Percentiles rank a stretch among this genome's conserved stretches.
These are phyloP conservation scores for Hemisphaericaspora subhashii DNA, from an alignment of 1,139 yeast species.

Conservation along the genomic window DNA sequence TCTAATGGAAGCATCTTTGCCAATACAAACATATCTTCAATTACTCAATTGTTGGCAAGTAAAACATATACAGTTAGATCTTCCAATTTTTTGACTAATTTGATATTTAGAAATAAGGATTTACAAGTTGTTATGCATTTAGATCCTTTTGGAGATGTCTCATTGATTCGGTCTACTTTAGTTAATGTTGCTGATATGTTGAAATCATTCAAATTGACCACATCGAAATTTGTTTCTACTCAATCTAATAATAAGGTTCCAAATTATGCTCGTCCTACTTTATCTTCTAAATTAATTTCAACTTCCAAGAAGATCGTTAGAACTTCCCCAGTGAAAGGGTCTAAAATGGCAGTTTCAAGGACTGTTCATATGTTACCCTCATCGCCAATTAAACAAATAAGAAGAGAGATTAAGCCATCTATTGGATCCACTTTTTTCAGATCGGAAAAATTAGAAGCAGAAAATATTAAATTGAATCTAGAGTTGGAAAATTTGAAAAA, in stretches of 20 bases:
- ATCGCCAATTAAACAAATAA: neutral
- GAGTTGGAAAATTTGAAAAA: neutral
- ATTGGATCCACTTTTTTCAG: neutral
- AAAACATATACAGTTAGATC: constrained; percentile 18
- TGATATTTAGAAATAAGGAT: constrained; percentile 25
- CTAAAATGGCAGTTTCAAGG: neutral
- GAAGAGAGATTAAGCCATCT: neutral
- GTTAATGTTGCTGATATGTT: constrained; percentile 27
- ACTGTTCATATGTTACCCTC: neutral
- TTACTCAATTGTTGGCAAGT: constrained; percentile 25
- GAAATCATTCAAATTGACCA: constrained; percentile 18
- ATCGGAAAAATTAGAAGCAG: neutral
- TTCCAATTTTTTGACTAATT: constrained; percentile 28
- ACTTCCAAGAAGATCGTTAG: neutral
- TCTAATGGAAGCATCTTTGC: constrained; percentile 23
- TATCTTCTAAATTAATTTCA: constrained; percentile 13
- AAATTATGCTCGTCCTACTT: constrained; percentile 35
- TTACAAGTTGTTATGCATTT: constrained; percentile 28
- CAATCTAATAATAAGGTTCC: constrained; percentile 17
- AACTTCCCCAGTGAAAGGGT: neutral
- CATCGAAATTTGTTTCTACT: neutral
- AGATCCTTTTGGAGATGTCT: constrained; percentile 28
- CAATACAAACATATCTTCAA: constrained; percentile 29
- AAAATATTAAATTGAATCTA: constrained; percentile 1
- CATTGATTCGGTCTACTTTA: constrained; percentile 28